Base-by-base conservation (phyloP, 2,329 filamentous ascomycete species). In the Incumbomyces lentus region DNA sequence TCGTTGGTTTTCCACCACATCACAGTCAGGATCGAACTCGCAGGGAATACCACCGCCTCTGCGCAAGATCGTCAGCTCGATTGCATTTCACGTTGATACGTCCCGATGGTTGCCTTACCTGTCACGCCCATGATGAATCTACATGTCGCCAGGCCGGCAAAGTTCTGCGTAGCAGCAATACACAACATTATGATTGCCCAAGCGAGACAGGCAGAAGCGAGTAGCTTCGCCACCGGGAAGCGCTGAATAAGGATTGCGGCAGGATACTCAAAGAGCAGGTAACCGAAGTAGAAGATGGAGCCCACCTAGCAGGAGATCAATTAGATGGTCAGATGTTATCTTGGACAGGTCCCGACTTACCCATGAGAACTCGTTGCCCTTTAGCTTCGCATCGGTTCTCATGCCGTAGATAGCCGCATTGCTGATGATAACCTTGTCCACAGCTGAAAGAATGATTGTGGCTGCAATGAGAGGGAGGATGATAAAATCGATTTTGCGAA, bases 391-490 rank as follows among this genome's bases (percentile, higher is more conserved):
- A 53, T 77, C 75, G 1, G 73, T 60, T 5, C 63, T 62, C n/a
- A 78, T 56, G 0, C 74, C 75, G 52, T 79, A 79, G 0, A 79
- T 73, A 3, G 74, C 66, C 0, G 76, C 75, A 49, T 69, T 75
- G 0, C 73, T 74, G 1, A 78, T 57, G 47, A 75, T 75, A 1
- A 70, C 71, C 57, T 81, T 81, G 59, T 81, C 77, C 67, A 80
- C 22, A 4, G 22, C 22, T 8, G 22, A 26, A 26, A 26, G 22
- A 26, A 38, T 13, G 8, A 26, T 26, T 5, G 22, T 26, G 22
- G 22, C 22, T 26, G 22, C 22, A 26, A 49, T 49, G 8, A 32
- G 32, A 8, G 31, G 49, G 3, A 53, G 12, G 34, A 53, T 33
- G 22, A 11, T 29, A 18, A 57, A 44, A 42, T 60, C 58, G 26